Percentiles rank a stretch among this genome's conserved stretches.
phyloP scores from a whole-genome alignment of 2,329 filamentous ascomycete genomes.

The Blastomyces percursus region DNA sequence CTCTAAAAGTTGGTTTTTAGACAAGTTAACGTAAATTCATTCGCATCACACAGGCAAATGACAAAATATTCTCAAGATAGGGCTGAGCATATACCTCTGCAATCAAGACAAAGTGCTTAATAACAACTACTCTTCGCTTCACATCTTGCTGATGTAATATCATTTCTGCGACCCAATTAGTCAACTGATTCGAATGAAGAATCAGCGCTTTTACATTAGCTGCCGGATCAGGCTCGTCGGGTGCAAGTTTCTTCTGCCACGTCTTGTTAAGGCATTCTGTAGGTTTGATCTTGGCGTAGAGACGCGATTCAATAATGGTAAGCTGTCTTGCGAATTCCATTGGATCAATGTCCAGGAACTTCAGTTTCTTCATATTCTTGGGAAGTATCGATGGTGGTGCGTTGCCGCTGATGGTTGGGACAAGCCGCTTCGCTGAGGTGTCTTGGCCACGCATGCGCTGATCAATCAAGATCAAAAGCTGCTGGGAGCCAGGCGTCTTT shows the following conservation, averaged over 20 bases:
- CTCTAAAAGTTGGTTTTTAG: slow-evolving; percentile 46
- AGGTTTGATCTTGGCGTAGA: slow-evolving; percentile 92
- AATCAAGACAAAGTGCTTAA: slow-evolving; percentile 95
- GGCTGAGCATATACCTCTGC: slow-evolving; percentile 66
- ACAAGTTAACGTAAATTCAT: not conserved
- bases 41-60: slow-evolving; percentile 9
- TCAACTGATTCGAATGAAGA: slow-evolving; percentile 95
- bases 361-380: slow-evolving; percentile 99
- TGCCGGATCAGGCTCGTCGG: slow-evolving; percentile 58
- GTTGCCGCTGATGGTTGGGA: slow-evolving; percentile 73
- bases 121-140: slow-evolving; percentile 90
- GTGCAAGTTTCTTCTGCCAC: slow-evolving; percentile 89
- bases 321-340: slow-evolving; percentile 95
- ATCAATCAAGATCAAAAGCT: slow-evolving; percentile 76
- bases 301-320: slow-evolving; percentile 87
- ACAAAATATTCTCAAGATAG: slow-evolving; percentile 28
- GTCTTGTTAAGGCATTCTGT: slow-evolving; percentile 97
- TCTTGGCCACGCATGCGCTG: slow-evolving; percentile 83
- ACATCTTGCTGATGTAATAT: slow-evolving; percentile 90
- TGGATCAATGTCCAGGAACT: slow-evolving; percentile 93
- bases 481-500: slow-evolving; percentile 77
- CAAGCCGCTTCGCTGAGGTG: slow-evolving; percentile 69
- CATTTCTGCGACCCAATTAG: slow-evolving; percentile 99
- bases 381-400: slow-evolving; percentile 84
- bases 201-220: slow-evolving; percentile 94